Evolutionary conservation across 768 basidiomycete species (phyloP).

Genomic region (Cantharellus cinnabarinus): DNA sequence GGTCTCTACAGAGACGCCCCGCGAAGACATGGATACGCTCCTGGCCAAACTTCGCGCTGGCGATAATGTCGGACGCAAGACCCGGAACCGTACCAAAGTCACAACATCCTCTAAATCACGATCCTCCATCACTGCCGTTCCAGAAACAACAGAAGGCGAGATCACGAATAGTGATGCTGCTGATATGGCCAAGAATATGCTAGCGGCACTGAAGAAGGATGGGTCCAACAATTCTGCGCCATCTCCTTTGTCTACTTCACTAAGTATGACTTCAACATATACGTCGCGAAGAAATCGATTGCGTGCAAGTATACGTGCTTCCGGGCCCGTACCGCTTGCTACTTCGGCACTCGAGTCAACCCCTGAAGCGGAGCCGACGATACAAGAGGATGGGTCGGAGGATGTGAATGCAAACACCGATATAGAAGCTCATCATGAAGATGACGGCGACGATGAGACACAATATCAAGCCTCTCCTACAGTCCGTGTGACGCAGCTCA

Average conservation of each 20-base stretch:
- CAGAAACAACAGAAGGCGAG: conserved; percentile 18
- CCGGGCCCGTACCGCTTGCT: too few relatives aligned
- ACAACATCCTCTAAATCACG: conserved; percentile 1
- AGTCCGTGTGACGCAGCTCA: too few relatives aligned
- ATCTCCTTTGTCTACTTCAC: background rate
- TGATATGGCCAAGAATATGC: conserved; percentile 51
- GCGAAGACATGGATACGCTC: conserved; percentile 41
- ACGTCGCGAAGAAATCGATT: too few relatives aligned
- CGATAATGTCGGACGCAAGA: conserved; percentile 24
- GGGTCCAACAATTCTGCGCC: conserved; percentile 26
- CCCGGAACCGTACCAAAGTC: conserved; percentile 1
- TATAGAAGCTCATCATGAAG: too few relatives aligned
- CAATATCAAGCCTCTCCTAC: too few relatives aligned
- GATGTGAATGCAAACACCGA: too few relatives aligned
- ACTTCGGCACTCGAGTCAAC: too few relatives aligned
- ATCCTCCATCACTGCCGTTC: background rate
- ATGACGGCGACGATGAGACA: too few relatives aligned
- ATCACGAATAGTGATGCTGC: conserved; percentile 33
- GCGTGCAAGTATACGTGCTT: too few relatives aligned
- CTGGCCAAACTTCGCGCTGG: conserved; percentile 55
- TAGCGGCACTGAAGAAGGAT: conserved; percentile 50
- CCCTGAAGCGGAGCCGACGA: too few relatives aligned
- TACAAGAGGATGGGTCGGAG: too few relatives aligned
- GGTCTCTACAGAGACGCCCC: conserved; percentile 32
- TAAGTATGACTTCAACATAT: too few relatives aligned